These are phyloP conservation scores for Fusarium coicis DNA, from an alignment of 2,329 filamentous ascomycete genomes.

Conservation along the genomic window DNA sequence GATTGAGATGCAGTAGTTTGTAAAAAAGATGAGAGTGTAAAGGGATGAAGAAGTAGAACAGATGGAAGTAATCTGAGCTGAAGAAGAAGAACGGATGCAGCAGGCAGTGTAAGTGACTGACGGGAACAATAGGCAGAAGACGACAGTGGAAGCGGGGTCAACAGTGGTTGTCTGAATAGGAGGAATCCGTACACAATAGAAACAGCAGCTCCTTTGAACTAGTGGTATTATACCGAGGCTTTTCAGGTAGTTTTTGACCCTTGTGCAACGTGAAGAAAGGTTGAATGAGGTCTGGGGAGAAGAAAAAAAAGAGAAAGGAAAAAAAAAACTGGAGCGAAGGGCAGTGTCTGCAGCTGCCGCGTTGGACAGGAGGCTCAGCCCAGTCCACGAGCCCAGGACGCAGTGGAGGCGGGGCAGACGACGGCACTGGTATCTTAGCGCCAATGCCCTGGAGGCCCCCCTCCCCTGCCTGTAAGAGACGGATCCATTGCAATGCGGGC, in stretches of 20 bases:
- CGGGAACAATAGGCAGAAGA: constrained; percentile 2
- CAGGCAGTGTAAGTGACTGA: constrained; percentile 32
- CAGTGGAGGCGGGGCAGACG: constrained; percentile 20
- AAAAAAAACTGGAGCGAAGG: constrained; percentile 38
- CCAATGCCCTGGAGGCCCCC: constrained; percentile 16
- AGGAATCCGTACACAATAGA: constrained; percentile 19
- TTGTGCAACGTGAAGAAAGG: constrained; percentile 11
- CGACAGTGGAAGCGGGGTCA: not conserved
- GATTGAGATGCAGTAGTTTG: not conserved
- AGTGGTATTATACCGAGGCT: constrained; percentile 7
- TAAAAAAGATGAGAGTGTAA: not conserved
- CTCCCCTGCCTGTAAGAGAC: constrained; percentile 20
- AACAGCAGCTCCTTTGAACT: not conserved
- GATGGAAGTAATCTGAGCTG: not conserved
- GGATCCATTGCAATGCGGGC: not conserved
- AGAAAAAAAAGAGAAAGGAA: not conserved
- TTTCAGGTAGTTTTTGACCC: not conserved
- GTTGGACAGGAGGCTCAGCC: constrained; percentile 30
- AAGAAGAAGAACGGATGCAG: constrained; percentile 1
- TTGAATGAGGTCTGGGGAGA: not conserved
- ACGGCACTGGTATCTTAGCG: constrained; percentile 25
- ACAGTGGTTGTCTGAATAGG: constrained; percentile 3
- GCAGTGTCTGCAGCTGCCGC: constrained; percentile 17
- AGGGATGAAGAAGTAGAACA: not conserved
- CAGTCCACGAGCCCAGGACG: not conserved